These are phyloP conservation scores for Arabidopsis suecica DNA, from an alignment of 345 rosid genomes.

Conservation along the genomic window DNA sequence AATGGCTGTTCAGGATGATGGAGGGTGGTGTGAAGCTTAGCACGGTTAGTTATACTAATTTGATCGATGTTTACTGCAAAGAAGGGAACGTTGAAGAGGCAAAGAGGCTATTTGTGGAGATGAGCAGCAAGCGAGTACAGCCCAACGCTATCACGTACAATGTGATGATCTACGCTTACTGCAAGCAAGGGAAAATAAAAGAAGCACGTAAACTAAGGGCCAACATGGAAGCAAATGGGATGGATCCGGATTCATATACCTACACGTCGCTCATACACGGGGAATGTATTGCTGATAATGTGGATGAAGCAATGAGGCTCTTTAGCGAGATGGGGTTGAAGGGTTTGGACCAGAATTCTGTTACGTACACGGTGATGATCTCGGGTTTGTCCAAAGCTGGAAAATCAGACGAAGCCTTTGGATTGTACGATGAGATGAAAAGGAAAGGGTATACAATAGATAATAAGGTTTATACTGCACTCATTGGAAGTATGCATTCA, in stretches of 20 bases:
- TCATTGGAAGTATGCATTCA: conserved; percentile 71
- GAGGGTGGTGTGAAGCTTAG: conserved; percentile 59
- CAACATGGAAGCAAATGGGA: conserved; percentile 61
- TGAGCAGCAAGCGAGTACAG: conserved; percentile 58
- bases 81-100: conserved; percentile 86
- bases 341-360: conserved; percentile 56
- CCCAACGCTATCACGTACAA: conserved; percentile 68
- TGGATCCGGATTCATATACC: conserved; percentile 63
- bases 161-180: conserved; percentile 67
- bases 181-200: conserved; percentile 68
- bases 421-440: conserved; percentile 71
- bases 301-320: conserved; percentile 71
- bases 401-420: conserved; percentile 82
- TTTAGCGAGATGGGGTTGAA: conserved; percentile 58
- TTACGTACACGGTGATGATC: conserved; percentile 69
- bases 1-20: conserved; percentile 59
- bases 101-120: conserved; percentile 62
- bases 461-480: conserved; percentile 71
- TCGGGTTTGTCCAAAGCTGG: conserved; percentile 74
- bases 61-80: conserved; percentile 77
- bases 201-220: conserved; percentile 67
- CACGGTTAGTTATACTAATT: conserved; percentile 64
- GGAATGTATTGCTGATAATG: conserved; percentile 66
- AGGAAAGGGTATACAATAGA: conserved; percentile 65
- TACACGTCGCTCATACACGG: conserved; percentile 79